phyloP scores from a whole-genome alignment of 164 flowering plant genomes.

The Chimonanthus salicifolius region DNA sequence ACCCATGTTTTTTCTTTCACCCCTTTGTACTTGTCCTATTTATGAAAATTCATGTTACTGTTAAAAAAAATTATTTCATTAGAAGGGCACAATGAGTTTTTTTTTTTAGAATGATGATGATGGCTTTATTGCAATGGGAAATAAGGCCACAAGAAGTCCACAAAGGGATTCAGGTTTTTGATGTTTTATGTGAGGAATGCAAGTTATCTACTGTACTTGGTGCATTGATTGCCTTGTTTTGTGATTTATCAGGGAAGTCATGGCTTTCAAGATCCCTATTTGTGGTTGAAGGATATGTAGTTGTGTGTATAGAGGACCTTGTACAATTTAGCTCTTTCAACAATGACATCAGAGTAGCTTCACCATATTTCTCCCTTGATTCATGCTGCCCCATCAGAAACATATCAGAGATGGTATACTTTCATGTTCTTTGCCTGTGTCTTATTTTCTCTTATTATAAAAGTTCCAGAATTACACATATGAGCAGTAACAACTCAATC shows the following conservation, averaged over 20 bases:
- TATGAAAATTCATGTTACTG: no score
- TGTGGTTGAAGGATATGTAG: slow-evolving; percentile 44
- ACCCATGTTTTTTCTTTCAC: no score
- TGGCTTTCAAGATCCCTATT: slow-evolving; percentile 69
- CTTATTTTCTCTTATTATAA: background rate
- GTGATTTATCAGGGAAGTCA: slow-evolving; percentile 33
- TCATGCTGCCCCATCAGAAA: slow-evolving; percentile 49
- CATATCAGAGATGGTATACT: slow-evolving; percentile 62
- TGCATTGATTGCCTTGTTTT: slow-evolving; percentile 4
- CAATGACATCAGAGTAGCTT: slow-evolving; percentile 15
- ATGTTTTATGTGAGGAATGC: background rate
- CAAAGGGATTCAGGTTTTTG: background rate
- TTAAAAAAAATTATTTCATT: no score
- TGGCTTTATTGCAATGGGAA: no score
- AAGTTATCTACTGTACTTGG: background rate
- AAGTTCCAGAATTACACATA: no score
- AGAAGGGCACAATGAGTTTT: no score
- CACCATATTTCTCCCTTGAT: slow-evolving; percentile 48
- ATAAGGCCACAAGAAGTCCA: no score
- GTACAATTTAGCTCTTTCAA: slow-evolving; percentile 35
- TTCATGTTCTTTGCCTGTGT: background rate
- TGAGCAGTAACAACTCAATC: no score
- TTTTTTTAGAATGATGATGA: no score
- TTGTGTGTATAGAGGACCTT: slow-evolving; percentile 61
- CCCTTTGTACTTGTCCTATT: no score